phyloP scores from a whole-genome alignment of 352 stramenopile genomes.

The Phytophthora vignae region DNA sequence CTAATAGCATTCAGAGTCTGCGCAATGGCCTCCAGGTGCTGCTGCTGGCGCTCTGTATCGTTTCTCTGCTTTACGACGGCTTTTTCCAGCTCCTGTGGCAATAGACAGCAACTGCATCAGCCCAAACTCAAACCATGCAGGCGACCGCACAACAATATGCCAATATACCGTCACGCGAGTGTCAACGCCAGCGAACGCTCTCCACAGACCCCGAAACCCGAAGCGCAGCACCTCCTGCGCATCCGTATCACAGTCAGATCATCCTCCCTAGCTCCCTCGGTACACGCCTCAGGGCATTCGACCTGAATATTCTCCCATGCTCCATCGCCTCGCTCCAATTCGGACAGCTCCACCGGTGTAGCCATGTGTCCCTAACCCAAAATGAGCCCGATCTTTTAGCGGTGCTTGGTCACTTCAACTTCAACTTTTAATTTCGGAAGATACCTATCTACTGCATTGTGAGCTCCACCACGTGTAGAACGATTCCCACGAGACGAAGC shows the following conservation, averaged over 20 bases:
- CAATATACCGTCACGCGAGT: constrained; percentile 30
- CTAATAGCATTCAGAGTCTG: constrained; percentile 54
- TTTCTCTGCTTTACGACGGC: constrained; percentile 15
- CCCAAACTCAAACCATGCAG: background rate
- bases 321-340: constrained; percentile 59
- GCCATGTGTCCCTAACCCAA: constrained; percentile 36
- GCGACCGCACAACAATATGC: background rate
- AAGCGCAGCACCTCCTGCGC: constrained; percentile 58
- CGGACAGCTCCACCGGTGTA: constrained; percentile 36
- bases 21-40: constrained; percentile 53
- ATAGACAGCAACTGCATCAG: background rate
- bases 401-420: constrained; percentile 12
- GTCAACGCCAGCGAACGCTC: constrained; percentile 26
- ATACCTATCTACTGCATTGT: constrained; percentile 14
- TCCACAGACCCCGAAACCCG: constrained; percentile 52
- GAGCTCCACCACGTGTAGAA: constrained; percentile 76
- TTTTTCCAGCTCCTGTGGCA: constrained; percentile 32
- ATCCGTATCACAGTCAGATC: background rate
- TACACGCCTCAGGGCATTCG: background rate
- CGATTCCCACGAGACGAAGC: constrained; percentile 62
- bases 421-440: background rate
- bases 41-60: constrained; percentile 36
- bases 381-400: background rate
- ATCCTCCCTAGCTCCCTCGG: background rate
- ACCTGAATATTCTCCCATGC: constrained; percentile 80